Evolutionary conservation across 2,329 filamentous ascomycete genomes (phyloP).

Genomic region (Dactylellina sp.): DNA sequence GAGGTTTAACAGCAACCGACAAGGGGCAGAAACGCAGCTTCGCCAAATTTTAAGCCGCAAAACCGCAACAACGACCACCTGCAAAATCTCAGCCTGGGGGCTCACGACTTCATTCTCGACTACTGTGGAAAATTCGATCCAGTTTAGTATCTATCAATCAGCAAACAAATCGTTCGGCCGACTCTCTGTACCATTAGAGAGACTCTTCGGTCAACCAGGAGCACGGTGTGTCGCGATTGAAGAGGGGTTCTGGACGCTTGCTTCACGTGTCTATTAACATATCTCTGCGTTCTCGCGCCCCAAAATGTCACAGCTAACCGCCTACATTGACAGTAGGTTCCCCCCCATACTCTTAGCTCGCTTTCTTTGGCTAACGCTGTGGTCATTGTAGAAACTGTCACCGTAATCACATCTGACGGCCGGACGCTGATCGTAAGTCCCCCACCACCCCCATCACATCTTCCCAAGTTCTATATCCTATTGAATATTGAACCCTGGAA

Average conservation of each 20-base stretch:
- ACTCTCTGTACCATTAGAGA: neutral
- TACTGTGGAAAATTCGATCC: too few species aligned
- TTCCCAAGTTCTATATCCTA: slow-evolving; percentile 10
- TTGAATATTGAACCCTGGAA: slow-evolving; percentile 55
- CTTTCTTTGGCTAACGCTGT: neutral
- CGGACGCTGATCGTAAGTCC: slow-evolving; percentile 74
- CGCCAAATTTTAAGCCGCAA: slow-evolving; percentile 43
- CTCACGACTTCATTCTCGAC: neutral
- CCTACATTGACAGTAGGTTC: slow-evolving; percentile 49
- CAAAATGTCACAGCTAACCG: slow-evolving; percentile 51
- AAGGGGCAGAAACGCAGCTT: neutral
- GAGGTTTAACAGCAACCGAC: slow-evolving; percentile 39
- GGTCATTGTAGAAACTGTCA: slow-evolving; percentile 78
- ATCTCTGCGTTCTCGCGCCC: neutral
- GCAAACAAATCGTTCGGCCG: neutral
- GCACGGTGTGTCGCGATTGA: neutral
- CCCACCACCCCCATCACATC: neutral
- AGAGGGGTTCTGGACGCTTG: neutral
- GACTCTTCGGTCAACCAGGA: neutral
- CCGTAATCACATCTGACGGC: slow-evolving; percentile 91
- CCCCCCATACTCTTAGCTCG: neutral
- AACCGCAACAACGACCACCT: neutral
- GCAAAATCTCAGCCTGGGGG: neutral
- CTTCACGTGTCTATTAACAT: slow-evolving; percentile 8
- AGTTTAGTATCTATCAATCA: too few species aligned